A percentile compares a stretch with the other conserved stretches of the same genome.
phyloP scores from a whole-genome alignment of 345 rosid genomes.

The Salix exigua region DNA sequence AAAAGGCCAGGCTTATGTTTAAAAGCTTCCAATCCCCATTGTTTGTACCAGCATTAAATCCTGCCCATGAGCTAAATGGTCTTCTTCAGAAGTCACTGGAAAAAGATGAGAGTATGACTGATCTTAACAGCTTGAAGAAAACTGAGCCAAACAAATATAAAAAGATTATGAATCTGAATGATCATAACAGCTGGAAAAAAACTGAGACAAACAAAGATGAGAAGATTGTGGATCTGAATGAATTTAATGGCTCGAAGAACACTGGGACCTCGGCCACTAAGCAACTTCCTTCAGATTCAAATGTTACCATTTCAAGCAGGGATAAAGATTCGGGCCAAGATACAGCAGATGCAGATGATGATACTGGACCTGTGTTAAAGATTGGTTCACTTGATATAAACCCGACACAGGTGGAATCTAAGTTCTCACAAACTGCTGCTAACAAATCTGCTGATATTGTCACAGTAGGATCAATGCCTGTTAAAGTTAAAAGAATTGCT shows the following conservation, averaged over 20 bases:
- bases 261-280: slow-evolving; percentile 10
- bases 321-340: slow-evolving; percentile 11
- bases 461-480: slow-evolving; percentile 65
- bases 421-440: slow-evolving; percentile 11
- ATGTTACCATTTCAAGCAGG: slow-evolving; percentile 13
- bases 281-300: slow-evolving; percentile 14
- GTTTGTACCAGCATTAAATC: slow-evolving; percentile 38
- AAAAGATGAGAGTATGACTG: slow-evolving; percentile 23
- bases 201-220: slow-evolving; percentile 20
- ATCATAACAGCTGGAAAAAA: slow-evolving; percentile 18
- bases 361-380: slow-evolving; percentile 21
- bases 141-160: slow-evolving; percentile 17
- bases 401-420: slow-evolving; percentile 23
- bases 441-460: slow-evolving; percentile 25
- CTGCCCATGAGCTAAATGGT: slow-evolving; percentile 31
- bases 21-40: slow-evolving; percentile 45
- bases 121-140: slow-evolving; percentile 18
- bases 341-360: slow-evolving; percentile 16
- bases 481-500: slow-evolving; percentile 56
- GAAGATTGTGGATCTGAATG: slow-evolving; percentile 14
- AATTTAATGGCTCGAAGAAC: slow-evolving; percentile 18
- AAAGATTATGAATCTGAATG: slow-evolving; percentile 15
- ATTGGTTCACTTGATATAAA: slow-evolving; percentile 37
- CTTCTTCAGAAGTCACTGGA: slow-evolving; percentile 12
- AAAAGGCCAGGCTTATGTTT: slow-evolving; percentile 47